Conservation (phyloP, 2,329 filamentous ascomycete genomes). For the Pseudopithomyces maydicus region DNA sequence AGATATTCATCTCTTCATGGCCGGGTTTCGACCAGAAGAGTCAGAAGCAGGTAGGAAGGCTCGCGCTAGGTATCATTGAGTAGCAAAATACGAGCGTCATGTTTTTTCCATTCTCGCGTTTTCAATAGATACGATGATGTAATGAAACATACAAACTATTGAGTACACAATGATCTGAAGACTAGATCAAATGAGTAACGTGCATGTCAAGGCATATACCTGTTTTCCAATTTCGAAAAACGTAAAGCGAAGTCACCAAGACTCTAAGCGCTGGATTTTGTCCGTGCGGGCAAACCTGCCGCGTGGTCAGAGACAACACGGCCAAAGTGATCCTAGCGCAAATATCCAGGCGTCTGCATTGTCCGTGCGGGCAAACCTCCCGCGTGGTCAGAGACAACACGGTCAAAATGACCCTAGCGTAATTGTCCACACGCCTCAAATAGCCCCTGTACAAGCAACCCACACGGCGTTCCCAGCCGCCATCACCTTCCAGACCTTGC, state of each 20-base stretch:
- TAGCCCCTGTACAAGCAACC: neutral
- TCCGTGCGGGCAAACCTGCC: neutral
- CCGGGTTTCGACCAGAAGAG: conserved; percentile 13
- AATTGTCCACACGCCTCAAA: neutral
- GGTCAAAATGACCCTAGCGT: neutral
- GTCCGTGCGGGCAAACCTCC: neutral
- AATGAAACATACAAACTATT: too few species aligned
- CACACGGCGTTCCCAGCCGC: neutral
- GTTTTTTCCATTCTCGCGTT: too few species aligned
- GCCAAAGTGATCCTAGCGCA: neutral
- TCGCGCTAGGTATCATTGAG: conserved; percentile 2
- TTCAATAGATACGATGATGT: neutral
- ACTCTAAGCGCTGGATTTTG: too few species aligned
- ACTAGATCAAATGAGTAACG: too few species aligned
- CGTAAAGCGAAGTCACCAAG: too few species aligned
- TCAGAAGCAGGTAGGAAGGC: neutral
- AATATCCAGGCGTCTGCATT: too few species aligned
- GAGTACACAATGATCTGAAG: too few species aligned
- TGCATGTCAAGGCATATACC: too few species aligned
- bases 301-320: neutral
- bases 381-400: neutral
- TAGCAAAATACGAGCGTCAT: too few species aligned
- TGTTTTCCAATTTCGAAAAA: too few species aligned
- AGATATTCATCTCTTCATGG: conserved; percentile 11
- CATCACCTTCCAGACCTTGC: neutral